Evolutionary conservation across 345 rosid species (phyloP), one percentile per base, ranked within the genome.

Genomic region (Euphorbia tirucalli): DNA sequence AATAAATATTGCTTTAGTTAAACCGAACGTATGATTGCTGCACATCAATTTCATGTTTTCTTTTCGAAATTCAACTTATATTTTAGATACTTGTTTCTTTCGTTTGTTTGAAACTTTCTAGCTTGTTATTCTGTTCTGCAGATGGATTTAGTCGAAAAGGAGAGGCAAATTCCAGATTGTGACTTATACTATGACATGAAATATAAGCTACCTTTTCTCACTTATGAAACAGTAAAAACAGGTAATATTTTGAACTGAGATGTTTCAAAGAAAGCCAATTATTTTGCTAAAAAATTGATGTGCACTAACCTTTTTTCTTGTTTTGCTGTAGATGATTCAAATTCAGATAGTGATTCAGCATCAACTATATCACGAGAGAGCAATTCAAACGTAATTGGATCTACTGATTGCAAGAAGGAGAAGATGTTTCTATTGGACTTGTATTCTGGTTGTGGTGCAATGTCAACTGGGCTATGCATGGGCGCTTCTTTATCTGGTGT

Each of bases 391-490:
- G 21, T 48, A 13, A 15, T 46, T 13, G 19, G 5, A 1, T 46
- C 52, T 46, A 13, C 52, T 11, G 52, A 68, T 68, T 8, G 11
- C 14, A 64, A n/a, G 0, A 66, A 55, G 16, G 39, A 71, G 3
- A 78, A 77, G 50, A 73, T 75, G 39, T 49, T 59, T 68, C 73
- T 85, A 24, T 41, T 85, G 59, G 85, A 85, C 66, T 44, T 85
- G 3, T 85, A 85, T 43, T 68, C 77, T 30, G 86, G 88, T 0
- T 85, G 86, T 57, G 83, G 83, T 22, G 88, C 79, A 9, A 83
- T 85, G 88, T 85, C 88, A 3, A 81, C 88, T 49, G 82, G 88
- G 9, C 55, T 85, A 6, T 78, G 79, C 76, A 75, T 77, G 58
- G 88, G 85, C 7, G 77, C 86, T 27, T 56, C 81, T 30, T n/a